A percentile compares a stretch with the other conserved stretches of the same genome.
phyloP scores from a whole-genome alignment of 1,139 yeast genomes.

The Entelexis paramagnoliae region DNA sequence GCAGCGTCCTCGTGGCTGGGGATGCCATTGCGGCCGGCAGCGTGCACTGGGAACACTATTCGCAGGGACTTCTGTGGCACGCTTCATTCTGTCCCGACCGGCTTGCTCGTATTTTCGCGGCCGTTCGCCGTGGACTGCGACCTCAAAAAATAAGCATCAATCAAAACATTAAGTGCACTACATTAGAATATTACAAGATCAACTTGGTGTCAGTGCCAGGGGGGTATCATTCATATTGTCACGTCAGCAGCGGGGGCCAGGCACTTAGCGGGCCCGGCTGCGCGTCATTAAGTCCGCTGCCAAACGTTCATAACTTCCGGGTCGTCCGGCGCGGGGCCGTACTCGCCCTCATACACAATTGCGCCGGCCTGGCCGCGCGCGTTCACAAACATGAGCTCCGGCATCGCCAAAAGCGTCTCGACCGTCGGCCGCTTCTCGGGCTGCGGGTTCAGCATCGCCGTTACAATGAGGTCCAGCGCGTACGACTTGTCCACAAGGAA shows the following conservation, averaged over 20 bases:
- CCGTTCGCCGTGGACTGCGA: too few relatives aligned
- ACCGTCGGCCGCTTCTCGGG: conserved; percentile 81
- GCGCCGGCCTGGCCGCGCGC: conserved; percentile 86
- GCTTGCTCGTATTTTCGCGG: too few relatives aligned
- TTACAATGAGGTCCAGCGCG: conserved; percentile 68
- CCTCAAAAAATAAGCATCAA: too few relatives aligned
- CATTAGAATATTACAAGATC: conserved; percentile 1
- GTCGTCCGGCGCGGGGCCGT: conserved; percentile 57
- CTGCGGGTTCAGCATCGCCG: conserved; percentile 80
- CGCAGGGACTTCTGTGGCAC: too few relatives aligned
- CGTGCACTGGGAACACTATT: too few relatives aligned
- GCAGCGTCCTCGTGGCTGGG: too few relatives aligned
- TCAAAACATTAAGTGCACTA: background rate
- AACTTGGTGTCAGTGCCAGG: background rate
- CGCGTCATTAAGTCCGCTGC: conserved; percentile 17
- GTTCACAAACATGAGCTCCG: conserved; percentile 72
- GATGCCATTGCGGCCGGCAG: too few relatives aligned
- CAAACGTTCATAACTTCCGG: conserved; percentile 18
- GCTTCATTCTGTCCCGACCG: too few relatives aligned
- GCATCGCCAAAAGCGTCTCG: conserved; percentile 50
- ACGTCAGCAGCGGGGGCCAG: background rate
- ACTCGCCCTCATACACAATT: conserved; percentile 90
- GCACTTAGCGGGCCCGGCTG: too few relatives aligned
- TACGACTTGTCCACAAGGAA: conserved; percentile 67
- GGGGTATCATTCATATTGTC: background rate